Conservation (phyloP, 345 rosid genomes). For the Capsella bursapastoris region DNA sequence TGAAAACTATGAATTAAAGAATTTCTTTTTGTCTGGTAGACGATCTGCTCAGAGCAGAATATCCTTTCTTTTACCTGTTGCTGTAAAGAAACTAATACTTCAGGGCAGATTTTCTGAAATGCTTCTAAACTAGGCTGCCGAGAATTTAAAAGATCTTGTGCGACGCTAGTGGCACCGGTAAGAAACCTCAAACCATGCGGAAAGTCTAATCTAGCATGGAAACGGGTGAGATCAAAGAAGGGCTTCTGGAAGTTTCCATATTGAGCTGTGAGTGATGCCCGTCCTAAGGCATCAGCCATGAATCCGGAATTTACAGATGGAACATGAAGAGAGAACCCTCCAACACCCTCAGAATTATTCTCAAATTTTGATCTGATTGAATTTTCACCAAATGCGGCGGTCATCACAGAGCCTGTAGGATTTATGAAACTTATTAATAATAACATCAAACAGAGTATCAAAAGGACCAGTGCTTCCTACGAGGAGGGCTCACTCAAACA, state of each 20-base stretch:
- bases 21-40: neutral
- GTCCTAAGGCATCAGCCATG: slow-evolving; percentile 73
- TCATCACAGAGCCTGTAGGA: slow-evolving; percentile 65
- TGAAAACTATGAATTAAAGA: slow-evolving; percentile 24
- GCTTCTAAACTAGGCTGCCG: slow-evolving; percentile 61
- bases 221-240: slow-evolving; percentile 79
- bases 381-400: slow-evolving; percentile 67
- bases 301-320: slow-evolving; percentile 63
- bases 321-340: slow-evolving; percentile 55
- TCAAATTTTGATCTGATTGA: slow-evolving; percentile 50
- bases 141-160: slow-evolving; percentile 68
- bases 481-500: slow-evolving; percentile 5
- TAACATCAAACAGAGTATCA: slow-evolving; percentile 6
- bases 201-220: slow-evolving; percentile 71
- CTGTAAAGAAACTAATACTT: slow-evolving; percentile 70
- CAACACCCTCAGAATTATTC: slow-evolving; percentile 43
- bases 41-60: neutral
- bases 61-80: slow-evolving; percentile 67
- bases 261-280: slow-evolving; percentile 79
- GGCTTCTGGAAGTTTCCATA: slow-evolving; percentile 80
- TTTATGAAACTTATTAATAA: neutral
- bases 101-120: slow-evolving; percentile 68
- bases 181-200: slow-evolving; percentile 79
- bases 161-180: slow-evolving; percentile 59
- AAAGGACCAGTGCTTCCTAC: neutral